Evolutionary conservation across 2,329 filamentous ascomycete species (phyloP).

Genomic region (Leptodontidium sp.): DNA sequence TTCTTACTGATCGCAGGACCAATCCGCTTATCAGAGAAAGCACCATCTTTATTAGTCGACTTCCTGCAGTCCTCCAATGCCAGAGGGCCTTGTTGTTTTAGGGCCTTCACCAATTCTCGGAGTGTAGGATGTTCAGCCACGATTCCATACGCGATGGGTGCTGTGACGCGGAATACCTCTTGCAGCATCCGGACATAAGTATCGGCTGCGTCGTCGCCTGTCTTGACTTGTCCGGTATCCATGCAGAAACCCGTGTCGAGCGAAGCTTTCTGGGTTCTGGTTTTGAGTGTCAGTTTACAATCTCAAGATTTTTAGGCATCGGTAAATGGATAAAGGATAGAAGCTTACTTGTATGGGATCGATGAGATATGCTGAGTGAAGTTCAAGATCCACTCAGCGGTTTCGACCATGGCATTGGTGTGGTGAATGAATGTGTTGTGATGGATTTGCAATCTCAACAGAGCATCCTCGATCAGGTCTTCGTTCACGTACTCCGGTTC

Average conservation of each 20-base stretch:
- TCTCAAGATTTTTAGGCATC: slow-evolving; percentile 39
- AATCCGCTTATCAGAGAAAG: slow-evolving; percentile 59
- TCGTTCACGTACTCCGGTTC: slow-evolving; percentile 67
- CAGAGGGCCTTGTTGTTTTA: slow-evolving; percentile 64
- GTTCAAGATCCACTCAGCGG: slow-evolving; percentile 74
- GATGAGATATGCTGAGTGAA: slow-evolving; percentile 84
- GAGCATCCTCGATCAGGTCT: slow-evolving; percentile 73
- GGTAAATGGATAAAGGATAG: background rate
- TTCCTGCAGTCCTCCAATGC: slow-evolving; percentile 69
- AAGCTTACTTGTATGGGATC: slow-evolving; percentile 69
- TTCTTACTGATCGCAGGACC: slow-evolving; percentile 67
- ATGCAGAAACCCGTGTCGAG: slow-evolving; percentile 75
- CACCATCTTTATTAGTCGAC: slow-evolving; percentile 64
- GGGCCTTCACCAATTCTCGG: slow-evolving; percentile 62
- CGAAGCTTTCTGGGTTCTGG: slow-evolving; percentile 53
- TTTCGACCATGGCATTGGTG: slow-evolving; percentile 65
- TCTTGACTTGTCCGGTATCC: slow-evolving; percentile 78
- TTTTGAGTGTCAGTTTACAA: slow-evolving; percentile 3
- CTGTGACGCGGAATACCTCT: slow-evolving; percentile 76
- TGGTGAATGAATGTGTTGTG: slow-evolving; percentile 76
- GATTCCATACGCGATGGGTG: slow-evolving; percentile 76
- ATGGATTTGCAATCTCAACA: slow-evolving; percentile 73
- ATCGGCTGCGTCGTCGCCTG: slow-evolving; percentile 70
- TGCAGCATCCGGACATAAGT: slow-evolving; percentile 80
- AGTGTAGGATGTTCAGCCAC: slow-evolving; percentile 66